A percentile compares a stretch with the other conserved stretches of the same genome.
phyloP scores from a whole-genome alignment of 2,329 filamentous ascomycete genomes.

The Aquanectria penicillioides region DNA sequence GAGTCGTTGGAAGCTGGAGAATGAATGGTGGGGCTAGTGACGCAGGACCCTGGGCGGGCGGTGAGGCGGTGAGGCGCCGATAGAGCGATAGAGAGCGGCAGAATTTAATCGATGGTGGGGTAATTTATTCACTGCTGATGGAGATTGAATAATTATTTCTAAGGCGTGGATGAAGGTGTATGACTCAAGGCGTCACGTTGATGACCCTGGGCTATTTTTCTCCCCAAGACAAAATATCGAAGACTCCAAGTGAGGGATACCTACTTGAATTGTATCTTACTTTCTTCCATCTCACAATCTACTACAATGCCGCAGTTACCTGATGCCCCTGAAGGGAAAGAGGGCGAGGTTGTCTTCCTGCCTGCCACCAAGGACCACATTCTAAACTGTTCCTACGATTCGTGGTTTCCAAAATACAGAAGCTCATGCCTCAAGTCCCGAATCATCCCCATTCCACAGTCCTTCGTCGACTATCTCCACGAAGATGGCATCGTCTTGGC shows the following conservation, averaged over 20 bases:
- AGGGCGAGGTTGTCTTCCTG: slow-evolving; percentile 72
- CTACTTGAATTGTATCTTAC: neutral
- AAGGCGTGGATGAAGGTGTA: slow-evolving; percentile 9
- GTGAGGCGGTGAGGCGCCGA: slow-evolving; percentile 36
- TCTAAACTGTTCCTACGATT: slow-evolving; percentile 91
- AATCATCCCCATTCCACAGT: slow-evolving; percentile 78
- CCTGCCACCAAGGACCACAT: slow-evolving; percentile 88
- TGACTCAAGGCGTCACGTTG: slow-evolving; percentile 23
- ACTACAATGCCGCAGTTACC: slow-evolving; percentile 49
- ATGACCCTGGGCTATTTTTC: neutral
- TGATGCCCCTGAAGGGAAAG: slow-evolving; percentile 27
- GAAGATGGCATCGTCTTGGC: slow-evolving; percentile 93
- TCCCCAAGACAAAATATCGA: neutral
- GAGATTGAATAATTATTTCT: slow-evolving; percentile 13
- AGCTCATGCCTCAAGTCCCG: slow-evolving; percentile 85
- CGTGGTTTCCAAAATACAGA: slow-evolving; percentile 89
- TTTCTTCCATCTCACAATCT: neutral
- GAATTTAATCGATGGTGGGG: slow-evolving; percentile 38
- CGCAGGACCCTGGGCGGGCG: slow-evolving; percentile 33
- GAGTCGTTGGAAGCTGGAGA: neutral
- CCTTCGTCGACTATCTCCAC: slow-evolving; percentile 87
- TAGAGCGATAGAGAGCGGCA: slow-evolving; percentile 34
- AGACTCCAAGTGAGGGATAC: neutral
- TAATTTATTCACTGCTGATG: slow-evolving; percentile 17
- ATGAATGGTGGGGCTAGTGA: slow-evolving; percentile 10